Conservation (phyloP, 495 filamentous ascomycete genomes). For the Chaetomidium leptoderma region DNA sequence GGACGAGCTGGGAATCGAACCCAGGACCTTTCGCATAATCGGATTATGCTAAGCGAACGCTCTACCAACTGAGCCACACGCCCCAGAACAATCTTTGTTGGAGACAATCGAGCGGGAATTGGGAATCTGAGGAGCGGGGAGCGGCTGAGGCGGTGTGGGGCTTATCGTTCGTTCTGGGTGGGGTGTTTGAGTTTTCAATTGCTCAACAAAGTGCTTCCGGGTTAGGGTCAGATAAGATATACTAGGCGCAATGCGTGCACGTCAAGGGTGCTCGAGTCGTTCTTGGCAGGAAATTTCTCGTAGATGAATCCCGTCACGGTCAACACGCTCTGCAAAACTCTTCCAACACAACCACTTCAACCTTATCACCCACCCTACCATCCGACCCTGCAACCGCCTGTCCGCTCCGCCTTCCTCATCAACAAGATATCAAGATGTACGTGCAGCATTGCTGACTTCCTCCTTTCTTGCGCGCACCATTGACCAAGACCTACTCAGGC, state of each 20-base stretch:
- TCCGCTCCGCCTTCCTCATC: not conserved
- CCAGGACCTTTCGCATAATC: constrained; percentile 22
- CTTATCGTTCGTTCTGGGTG: not conserved
- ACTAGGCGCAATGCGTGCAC: not conserved
- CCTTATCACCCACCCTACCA: too few relatives aligned
- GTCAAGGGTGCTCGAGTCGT: too few relatives aligned
- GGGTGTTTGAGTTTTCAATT: not conserved
- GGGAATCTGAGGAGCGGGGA: not conserved
- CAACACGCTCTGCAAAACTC: too few relatives aligned
- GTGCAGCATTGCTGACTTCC: not conserved
- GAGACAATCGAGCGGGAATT: not conserved
- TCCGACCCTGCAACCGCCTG: not conserved
- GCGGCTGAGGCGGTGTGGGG: not conserved
- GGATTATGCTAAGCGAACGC: constrained; percentile 19
- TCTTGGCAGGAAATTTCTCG: constrained; percentile 15
- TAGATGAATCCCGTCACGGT: too few relatives aligned
- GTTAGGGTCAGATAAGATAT: constrained; percentile 3
- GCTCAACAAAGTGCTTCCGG: too few relatives aligned
- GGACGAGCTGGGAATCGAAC: constrained; percentile 27
- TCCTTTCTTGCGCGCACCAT: not conserved
- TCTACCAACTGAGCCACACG: constrained; percentile 25
- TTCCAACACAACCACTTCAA: too few relatives aligned
- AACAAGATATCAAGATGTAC: constrained; percentile 3
- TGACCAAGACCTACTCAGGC: constrained; percentile 38
- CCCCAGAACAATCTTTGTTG: constrained; percentile 7